These are phyloP conservation scores for Aspergillus pseudonomiae DNA, from an alignment of 2,329 filamentous ascomycete species.

Conservation along the genomic window DNA sequence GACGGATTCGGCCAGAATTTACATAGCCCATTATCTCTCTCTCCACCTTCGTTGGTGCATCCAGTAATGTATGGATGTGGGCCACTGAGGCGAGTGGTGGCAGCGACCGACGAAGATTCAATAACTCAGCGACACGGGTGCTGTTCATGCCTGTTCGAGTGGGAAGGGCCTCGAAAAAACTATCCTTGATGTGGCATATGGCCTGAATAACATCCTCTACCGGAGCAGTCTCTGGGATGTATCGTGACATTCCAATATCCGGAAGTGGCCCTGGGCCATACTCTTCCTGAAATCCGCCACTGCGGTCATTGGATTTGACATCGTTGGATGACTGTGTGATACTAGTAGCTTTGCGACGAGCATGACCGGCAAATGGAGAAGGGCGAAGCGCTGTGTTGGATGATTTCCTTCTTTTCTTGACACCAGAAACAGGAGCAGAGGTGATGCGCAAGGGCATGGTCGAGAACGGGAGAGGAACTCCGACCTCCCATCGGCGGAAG, in stretches of 20 bases:
- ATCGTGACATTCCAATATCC: conserved; percentile 55
- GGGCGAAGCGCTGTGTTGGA: conserved; percentile 31
- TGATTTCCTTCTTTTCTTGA: conserved; percentile 43
- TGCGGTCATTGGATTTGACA: conserved; percentile 26
- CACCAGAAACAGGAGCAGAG: conserved; percentile 50
- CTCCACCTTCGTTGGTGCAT: conserved; percentile 61
- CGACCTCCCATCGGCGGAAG: too few relatives aligned
- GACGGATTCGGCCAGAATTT: conserved; percentile 54
- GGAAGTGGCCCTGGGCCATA: conserved; percentile 48
- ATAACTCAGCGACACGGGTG: conserved; percentile 60
- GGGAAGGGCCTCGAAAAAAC: conserved; percentile 61
- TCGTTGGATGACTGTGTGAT: conserved; percentile 27
- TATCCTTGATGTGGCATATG: conserved; percentile 54
- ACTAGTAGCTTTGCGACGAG: conserved; percentile 42
- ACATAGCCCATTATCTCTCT: conserved; percentile 60
- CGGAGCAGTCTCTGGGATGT: conserved; percentile 50
- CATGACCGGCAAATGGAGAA: conserved; percentile 46
- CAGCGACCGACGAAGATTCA: conserved; percentile 58
- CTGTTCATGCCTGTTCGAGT: conserved; percentile 63
- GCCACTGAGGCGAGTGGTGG: conserved; percentile 63
- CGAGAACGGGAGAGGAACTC: background rate
- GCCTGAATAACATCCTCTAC: conserved; percentile 56
- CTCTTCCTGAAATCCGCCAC: conserved; percentile 26
- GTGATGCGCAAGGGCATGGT: conserved; percentile 53
- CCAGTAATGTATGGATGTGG: conserved; percentile 61